phyloP scores from a whole-genome alignment of 2,329 filamentous ascomycete species.

The Exophiala calicioides region DNA sequence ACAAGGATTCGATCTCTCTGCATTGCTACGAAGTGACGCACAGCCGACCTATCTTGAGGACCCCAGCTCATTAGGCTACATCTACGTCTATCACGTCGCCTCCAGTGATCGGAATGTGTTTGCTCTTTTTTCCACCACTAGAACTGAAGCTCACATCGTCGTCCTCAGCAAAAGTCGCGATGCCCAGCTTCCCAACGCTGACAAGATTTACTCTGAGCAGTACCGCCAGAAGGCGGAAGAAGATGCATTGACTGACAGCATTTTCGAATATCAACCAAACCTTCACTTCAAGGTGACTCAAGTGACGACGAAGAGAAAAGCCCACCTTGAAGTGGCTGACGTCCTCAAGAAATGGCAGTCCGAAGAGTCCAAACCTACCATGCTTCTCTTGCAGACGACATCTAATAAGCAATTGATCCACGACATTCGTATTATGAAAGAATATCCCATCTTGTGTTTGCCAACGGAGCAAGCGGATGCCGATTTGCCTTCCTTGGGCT shows the following conservation, averaged over 20 bases:
- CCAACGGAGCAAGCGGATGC: slow-evolving; percentile 81
- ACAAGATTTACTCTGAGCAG: slow-evolving; percentile 81
- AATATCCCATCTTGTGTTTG: slow-evolving; percentile 80
- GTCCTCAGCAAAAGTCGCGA: slow-evolving; percentile 84
- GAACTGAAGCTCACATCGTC: slow-evolving; percentile 77
- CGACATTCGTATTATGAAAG: slow-evolving; percentile 78
- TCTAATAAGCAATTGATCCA: slow-evolving; percentile 78
- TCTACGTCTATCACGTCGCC: slow-evolving; percentile 90
- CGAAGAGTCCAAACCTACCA: slow-evolving; percentile 75
- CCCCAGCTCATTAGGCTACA: slow-evolving; percentile 70
- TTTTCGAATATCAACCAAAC: slow-evolving; percentile 83
- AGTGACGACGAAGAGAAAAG: slow-evolving; percentile 85
- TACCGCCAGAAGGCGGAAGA: slow-evolving; percentile 65
- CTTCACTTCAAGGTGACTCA: slow-evolving; percentile 83
- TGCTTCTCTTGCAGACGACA: slow-evolving; percentile 89
- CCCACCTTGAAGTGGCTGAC: slow-evolving; percentile 83
- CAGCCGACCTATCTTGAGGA: slow-evolving; percentile 76
- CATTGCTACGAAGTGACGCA: slow-evolving; percentile 66
- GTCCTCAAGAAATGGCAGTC: slow-evolving; percentile 85
- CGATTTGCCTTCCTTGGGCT: slow-evolving; percentile 85
- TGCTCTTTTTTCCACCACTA: slow-evolving; percentile 83
- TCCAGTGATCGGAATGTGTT: slow-evolving; percentile 92
- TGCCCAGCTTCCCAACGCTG: slow-evolving; percentile 82
- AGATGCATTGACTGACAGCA: slow-evolving; percentile 71
- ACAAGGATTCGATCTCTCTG: slow-evolving; percentile 83